Percentiles rank a stretch among this genome's conserved stretches.
phyloP scores from a whole-genome alignment of 2,329 filamentous ascomycete genomes.

The Epichloe amarillans region DNA sequence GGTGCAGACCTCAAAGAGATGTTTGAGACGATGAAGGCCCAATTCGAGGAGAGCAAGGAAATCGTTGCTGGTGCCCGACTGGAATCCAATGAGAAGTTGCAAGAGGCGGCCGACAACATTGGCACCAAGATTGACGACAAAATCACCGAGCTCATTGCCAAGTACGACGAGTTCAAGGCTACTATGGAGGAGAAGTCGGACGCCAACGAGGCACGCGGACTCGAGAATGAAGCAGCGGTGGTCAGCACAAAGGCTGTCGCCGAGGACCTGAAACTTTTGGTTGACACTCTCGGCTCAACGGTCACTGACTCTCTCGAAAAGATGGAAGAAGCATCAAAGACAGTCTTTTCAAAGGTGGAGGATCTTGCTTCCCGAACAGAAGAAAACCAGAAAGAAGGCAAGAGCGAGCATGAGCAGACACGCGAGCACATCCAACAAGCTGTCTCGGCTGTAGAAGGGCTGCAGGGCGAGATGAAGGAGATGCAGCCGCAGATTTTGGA shows the following conservation, averaged over 20 bases:
- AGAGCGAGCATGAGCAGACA: slow-evolving; percentile 70
- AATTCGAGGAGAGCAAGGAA: slow-evolving; percentile 77
- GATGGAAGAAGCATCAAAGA: slow-evolving; percentile 76
- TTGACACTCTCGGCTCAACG: slow-evolving; percentile 71
- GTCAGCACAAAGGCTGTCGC: slow-evolving; percentile 64
- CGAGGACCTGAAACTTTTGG: slow-evolving; percentile 74
- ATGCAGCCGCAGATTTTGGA: slow-evolving; percentile 82
- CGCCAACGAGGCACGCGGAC: slow-evolving; percentile 58
- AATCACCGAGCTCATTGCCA: slow-evolving; percentile 65
- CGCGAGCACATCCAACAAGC: slow-evolving; percentile 69
- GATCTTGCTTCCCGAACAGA: slow-evolving; percentile 65
- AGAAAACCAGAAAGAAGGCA: slow-evolving; percentile 58
- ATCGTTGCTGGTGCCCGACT: slow-evolving; percentile 69
- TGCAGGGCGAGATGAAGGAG: slow-evolving; percentile 69
- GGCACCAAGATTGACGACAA: slow-evolving; percentile 47
- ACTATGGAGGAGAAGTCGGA: slow-evolving; percentile 61
- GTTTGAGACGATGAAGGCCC: slow-evolving; percentile 61
- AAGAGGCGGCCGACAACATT: slow-evolving; percentile 40
- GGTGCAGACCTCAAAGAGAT: slow-evolving; percentile 56
- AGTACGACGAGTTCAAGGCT: slow-evolving; percentile 76
- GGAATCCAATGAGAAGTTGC: slow-evolving; percentile 70
- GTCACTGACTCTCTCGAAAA: slow-evolving; percentile 76
- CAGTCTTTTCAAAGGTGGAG: slow-evolving; percentile 71
- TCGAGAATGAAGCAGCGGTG: slow-evolving; percentile 60
- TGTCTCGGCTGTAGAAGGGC: slow-evolving; percentile 55